Base-by-base conservation (phyloP, 768 basidiomycete species). In the Clathrus columnatus region DNA sequence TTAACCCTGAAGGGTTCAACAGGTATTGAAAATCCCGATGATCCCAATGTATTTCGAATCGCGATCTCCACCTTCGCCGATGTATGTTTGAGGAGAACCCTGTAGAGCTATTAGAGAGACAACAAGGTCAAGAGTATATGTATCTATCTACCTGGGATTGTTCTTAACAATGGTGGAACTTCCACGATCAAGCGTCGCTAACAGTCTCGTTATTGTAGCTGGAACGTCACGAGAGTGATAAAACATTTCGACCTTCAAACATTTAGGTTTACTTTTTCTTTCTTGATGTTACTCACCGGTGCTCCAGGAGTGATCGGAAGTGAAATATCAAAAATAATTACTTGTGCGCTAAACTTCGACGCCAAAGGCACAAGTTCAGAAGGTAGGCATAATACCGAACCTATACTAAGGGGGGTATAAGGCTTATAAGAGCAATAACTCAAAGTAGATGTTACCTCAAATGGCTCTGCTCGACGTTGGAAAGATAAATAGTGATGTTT, bases 201-300 rank as follows among this genome's bases (percentile, higher is more conserved):
- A 67, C 26, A 98, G 75, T 61, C 85, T 91, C 4, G 83, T 80
- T 51, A 96, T 79, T 10, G 85, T 89, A 0, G 92, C 95, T 7
- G 96, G 92, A 2, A 95, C 82, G 65, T 98, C 91, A 43, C 82
- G 79, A 1, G 92, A 94, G 64, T 99, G 94, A 64, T 96, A 91
- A 71, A 91, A 98, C 10, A 99, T 72, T 67, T 99, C 96, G 45
- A 98, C 78, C 91, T 90, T 62, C 5, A 8, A 30, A 52, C 21
- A 43, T 21, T 56, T 30, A 56, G 41, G 27, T 43, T 2, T 44
- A 48, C 24, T 28, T 23, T 10, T 4, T 42, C 8, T 20, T 7
- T n/a, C 30, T 7, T 16, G 44, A 6, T 7, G 17, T 10, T 24
- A 67, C 77, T 59, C 67, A 93, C 93, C 42, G 90, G 84, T 60